Conservation (phyloP, 164 flowering plant genomes). For the Nymphaea thermarum region DNA sequence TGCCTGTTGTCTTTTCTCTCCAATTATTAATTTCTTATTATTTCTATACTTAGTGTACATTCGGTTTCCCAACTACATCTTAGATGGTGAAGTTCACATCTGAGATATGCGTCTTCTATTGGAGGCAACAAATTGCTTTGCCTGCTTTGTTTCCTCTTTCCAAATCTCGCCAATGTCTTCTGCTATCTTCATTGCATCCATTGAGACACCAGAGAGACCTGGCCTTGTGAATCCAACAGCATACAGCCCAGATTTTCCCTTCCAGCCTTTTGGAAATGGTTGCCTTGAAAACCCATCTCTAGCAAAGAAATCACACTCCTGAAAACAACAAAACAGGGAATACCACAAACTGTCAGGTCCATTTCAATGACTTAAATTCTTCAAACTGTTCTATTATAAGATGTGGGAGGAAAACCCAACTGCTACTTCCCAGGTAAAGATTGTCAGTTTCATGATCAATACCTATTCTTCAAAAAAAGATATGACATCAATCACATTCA, state of each 20-base stretch:
- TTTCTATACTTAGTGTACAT: too few species aligned
- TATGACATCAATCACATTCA: too few species aligned
- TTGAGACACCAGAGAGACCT: constrained; percentile 53
- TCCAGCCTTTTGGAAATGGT: constrained; percentile 63
- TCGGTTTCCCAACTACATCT: too few species aligned
- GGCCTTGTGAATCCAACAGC: constrained; percentile 61
- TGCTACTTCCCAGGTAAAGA: too few species aligned
- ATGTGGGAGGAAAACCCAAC: too few species aligned
- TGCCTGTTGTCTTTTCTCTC: too few species aligned
- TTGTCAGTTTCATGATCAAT: too few species aligned
- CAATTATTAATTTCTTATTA: too few species aligned
- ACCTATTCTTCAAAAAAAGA: too few species aligned
- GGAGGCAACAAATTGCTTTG: constrained; percentile 22
- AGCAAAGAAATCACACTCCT: constrained; percentile 39
- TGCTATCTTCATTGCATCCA: constrained; percentile 50
- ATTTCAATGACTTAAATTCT: too few species aligned
- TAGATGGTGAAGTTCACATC: too few species aligned
- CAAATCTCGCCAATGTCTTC: constrained; percentile 34
- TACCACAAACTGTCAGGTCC: background rate
- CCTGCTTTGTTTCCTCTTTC: constrained; percentile 26
- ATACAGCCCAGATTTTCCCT: constrained; percentile 48
- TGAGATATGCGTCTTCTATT: constrained; percentile 68
- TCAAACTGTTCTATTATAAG: too few species aligned
- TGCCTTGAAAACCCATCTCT: constrained; percentile 41
- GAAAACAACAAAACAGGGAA: background rate